Evolutionary conservation across 2,329 filamentous ascomycete species (phyloP).

Genomic region (Dryadomyces quercus-mongolicae): DNA sequence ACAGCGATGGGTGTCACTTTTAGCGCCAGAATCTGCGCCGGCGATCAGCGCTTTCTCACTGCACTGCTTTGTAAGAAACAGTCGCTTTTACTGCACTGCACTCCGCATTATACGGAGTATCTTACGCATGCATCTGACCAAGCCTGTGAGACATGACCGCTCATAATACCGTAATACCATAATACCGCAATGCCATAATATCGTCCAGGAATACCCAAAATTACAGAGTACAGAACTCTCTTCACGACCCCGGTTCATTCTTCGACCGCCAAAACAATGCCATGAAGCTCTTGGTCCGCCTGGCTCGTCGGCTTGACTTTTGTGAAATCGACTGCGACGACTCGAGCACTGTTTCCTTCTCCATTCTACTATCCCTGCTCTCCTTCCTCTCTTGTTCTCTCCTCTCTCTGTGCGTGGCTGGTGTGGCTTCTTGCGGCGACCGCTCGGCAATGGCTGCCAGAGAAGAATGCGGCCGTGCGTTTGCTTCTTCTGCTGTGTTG

Average conservation of each 20-base stretch:
- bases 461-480: neutral
- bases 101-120: too few species aligned
- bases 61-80: too few species aligned
- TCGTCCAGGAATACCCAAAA: too few species aligned
- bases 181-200: too few species aligned
- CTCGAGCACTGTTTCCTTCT: slow-evolving; percentile 3
- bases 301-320: slow-evolving; percentile 5
- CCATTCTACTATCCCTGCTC: neutral
- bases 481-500: neutral
- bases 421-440: neutral
- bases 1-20: neutral
- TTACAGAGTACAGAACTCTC: too few species aligned
- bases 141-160: too few species aligned
- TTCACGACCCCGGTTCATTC: neutral
- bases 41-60: neutral
- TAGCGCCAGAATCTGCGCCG: neutral
- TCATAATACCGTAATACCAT: too few species aligned
- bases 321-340: neutral
- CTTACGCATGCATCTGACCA: too few species aligned
- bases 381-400: neutral
- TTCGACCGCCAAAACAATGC: slow-evolving; percentile 27
- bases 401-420: neutral
- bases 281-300: slow-evolving; percentile 34
- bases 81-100: too few species aligned
- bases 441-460: slow-evolving; percentile 8